phyloP scores from a whole-genome alignment of 208 protist species.

The Acanthamoeba castellanii region DNA sequence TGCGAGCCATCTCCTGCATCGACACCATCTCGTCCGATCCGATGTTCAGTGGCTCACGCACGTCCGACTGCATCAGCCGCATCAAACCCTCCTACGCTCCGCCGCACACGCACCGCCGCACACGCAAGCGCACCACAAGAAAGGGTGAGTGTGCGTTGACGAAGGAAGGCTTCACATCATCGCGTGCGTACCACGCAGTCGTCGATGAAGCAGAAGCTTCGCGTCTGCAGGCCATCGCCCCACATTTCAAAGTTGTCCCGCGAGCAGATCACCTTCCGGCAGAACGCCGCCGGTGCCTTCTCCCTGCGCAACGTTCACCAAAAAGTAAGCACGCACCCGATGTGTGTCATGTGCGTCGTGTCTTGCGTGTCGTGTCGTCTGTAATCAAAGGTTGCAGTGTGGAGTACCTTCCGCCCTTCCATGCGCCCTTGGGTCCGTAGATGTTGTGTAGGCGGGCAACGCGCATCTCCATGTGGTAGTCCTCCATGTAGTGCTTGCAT shows the following conservation, averaged over 20 bases:
- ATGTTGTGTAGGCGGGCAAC: constrained; percentile 94
- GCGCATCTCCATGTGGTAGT: constrained; percentile 61
- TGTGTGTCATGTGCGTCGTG: too few species aligned
- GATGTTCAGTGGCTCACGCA: constrained; percentile 90
- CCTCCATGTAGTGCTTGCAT: constrained; percentile 74
- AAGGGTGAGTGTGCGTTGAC: not conserved
- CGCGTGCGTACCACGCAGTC: constrained; percentile 86
- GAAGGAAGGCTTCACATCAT: not conserved
- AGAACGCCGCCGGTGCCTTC: constrained; percentile 93
- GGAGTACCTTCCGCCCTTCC: constrained; percentile 88
- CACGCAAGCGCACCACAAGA: not conserved
- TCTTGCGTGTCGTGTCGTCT: not conserved
- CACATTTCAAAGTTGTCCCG: constrained; percentile 89
- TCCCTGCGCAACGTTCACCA: constrained; percentile 81
- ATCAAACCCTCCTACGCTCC: constrained; percentile 84
- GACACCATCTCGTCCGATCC: constrained; percentile 91
- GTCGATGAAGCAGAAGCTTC: constrained; percentile 92
- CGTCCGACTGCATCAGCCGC: constrained; percentile 88
- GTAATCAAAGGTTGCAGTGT: not conserved
- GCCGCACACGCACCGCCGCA: too few species aligned
- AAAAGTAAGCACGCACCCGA: not conserved
- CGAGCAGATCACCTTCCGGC: constrained; percentile 88
- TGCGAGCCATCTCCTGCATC: constrained; percentile 91
- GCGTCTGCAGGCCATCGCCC: constrained; percentile 92
- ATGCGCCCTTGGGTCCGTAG: constrained; percentile 91